Percentiles rank a stretch among this genome's conserved stretches.
Evolutionary conservation across 139 green algal genomes (phyloP).

Genomic region (Ostreobium quekettii): DNA sequence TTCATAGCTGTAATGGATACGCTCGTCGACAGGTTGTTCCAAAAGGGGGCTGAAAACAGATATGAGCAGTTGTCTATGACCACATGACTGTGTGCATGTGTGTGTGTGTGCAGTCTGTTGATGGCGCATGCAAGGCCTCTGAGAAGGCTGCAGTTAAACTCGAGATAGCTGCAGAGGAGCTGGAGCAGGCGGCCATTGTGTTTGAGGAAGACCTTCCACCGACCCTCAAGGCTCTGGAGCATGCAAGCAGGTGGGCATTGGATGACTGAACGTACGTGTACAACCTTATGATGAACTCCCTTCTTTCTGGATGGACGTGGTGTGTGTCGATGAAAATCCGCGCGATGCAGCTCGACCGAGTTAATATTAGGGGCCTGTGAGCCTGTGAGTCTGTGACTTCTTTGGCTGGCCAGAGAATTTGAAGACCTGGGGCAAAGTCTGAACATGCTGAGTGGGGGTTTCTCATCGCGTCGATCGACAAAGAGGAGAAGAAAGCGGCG

Average conservation of each 20-base stretch:
- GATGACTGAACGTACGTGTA: too few species aligned
- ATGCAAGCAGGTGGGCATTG: not conserved
- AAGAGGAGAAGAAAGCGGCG: constrained; percentile 2
- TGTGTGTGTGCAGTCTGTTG: constrained; percentile 10
- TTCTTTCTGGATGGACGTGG: constrained; percentile 6
- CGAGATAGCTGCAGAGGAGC: constrained; percentile 5
- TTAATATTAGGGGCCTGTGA: too few species aligned
- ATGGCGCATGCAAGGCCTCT: constrained; percentile 9
- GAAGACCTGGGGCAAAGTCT: constrained; percentile 17
- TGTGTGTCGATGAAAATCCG: too few species aligned
- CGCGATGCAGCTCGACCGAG: too few species aligned
- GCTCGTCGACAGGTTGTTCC: too few species aligned
- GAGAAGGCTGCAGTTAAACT: constrained; percentile 6
- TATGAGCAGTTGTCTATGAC: too few species aligned
- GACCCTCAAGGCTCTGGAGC: constrained; percentile 6
- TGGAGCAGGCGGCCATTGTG: constrained; percentile 15
- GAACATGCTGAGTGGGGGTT: constrained; percentile 17
- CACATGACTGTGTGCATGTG: too few species aligned
- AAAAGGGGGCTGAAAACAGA: too few species aligned
- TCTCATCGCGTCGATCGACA: constrained; percentile 2
- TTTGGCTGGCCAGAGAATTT: too few species aligned
- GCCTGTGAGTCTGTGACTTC: too few species aligned
- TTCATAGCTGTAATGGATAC: too few species aligned
- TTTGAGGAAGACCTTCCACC: constrained; percentile 20
- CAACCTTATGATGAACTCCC: too few species aligned